Conservation (phyloP, 768 basidiomycete genomes). For the Rubroboletus satanas region DNA sequence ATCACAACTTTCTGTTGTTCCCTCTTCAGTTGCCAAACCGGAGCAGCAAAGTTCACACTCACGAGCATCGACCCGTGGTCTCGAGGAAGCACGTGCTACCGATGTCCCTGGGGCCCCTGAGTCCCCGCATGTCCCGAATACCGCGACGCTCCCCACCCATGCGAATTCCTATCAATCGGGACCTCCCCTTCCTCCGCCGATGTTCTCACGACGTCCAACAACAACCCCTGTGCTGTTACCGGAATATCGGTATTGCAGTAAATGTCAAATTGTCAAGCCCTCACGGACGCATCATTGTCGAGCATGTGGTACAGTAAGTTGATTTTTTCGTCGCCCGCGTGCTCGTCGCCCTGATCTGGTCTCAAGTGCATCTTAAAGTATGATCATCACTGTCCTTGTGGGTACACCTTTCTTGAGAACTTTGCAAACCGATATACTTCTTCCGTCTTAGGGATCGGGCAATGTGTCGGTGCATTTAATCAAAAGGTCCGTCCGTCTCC, state of each 20-base stretch:
- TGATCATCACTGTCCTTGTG: conserved; percentile 90
- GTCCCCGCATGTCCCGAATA: conserved; percentile 3
- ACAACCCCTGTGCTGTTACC: conserved; percentile 50
- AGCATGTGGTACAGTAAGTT: conserved; percentile 72
- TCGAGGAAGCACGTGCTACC: conserved; percentile 20
- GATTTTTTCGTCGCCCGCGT: background rate
- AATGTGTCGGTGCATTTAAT: conserved; percentile 90
- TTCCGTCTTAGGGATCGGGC: conserved; percentile 69
- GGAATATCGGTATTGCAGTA: conserved; percentile 62
- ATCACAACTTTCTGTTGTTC: conserved; percentile 7
- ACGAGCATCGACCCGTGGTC: conserved; percentile 14
- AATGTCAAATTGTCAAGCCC: conserved; percentile 68
- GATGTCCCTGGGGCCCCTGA: conserved; percentile 8
- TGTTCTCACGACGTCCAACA: conserved; percentile 33
- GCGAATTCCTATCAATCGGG: conserved; percentile 6
- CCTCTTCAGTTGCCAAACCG: conserved; percentile 13
- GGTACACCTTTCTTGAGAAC: conserved; percentile 23
- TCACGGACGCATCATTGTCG: conserved; percentile 77
- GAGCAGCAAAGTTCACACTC: conserved; percentile 16
- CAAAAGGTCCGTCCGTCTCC: conserved; percentile 57
- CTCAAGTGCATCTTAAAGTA: conserved; percentile 73
- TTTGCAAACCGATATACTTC: background rate
- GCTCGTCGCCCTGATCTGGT: background rate
- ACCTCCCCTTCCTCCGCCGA: conserved; percentile 9
- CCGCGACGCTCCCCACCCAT: conserved; percentile 8